Conservation (phyloP, 495 filamentous ascomycete genomes). For the Podospora comata region DNA sequence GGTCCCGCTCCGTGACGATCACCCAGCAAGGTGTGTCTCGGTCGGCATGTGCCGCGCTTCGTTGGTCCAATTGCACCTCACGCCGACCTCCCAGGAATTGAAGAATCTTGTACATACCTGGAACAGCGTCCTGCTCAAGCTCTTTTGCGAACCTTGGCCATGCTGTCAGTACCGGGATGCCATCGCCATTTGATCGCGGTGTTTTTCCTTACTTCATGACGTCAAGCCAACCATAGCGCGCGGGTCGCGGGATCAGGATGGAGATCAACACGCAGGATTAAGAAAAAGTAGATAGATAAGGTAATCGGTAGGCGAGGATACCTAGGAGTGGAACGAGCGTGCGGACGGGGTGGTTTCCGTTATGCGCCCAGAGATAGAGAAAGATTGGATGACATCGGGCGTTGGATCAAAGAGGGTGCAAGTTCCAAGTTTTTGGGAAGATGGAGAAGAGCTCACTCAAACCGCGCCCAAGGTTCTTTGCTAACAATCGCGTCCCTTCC, state of each 20-base stretch:
- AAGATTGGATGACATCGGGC: not conserved
- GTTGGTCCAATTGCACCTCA: not conserved
- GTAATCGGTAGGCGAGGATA: not conserved
- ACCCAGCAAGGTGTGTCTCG: not conserved
- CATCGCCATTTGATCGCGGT: not conserved
- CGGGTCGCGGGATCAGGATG: not conserved
- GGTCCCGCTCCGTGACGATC: not conserved
- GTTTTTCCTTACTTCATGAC: slow-evolving; percentile 35
- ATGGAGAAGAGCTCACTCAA: not conserved
- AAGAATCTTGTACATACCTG: slow-evolving; percentile 45
- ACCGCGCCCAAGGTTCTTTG: not conserved
- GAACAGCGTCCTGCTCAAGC: slow-evolving; percentile 80
- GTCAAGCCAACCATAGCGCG: slow-evolving; percentile 25
- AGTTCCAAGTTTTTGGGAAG: slow-evolving; percentile 9
- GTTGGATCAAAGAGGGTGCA: not conserved
- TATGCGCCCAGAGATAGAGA: slow-evolving; percentile 1
- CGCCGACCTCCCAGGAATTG: not conserved
- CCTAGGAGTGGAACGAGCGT: not conserved
- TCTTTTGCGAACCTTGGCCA: slow-evolving; percentile 59
- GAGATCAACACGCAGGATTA: not conserved
- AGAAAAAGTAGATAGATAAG: no score
- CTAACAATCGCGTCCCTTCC: not conserved
- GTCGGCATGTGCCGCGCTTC: not conserved
- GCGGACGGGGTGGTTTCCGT: not conserved
- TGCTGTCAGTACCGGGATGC: slow-evolving; percentile 21